phyloP scores from a whole-genome alignment of 2,329 filamentous ascomycete species.

The Fusarium sp. region DNA sequence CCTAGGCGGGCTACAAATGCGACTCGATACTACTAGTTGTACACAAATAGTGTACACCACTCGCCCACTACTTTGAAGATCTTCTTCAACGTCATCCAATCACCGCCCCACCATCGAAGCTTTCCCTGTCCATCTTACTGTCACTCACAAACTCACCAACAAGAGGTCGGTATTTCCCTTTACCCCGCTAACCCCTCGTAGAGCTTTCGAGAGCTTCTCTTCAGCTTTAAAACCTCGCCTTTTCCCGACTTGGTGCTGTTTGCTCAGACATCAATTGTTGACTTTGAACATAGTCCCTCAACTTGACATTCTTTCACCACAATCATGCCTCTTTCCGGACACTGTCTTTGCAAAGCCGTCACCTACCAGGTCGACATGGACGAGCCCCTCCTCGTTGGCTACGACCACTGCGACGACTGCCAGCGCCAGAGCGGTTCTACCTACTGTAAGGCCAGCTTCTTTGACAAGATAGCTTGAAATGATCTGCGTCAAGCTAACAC shows the following conservation, averaged over 20 bases:
- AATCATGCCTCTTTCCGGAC: conserved; percentile 72
- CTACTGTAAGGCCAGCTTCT: conserved; percentile 62
- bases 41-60: neutral
- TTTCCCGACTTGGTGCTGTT: neutral
- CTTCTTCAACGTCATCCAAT: conserved; percentile 45
- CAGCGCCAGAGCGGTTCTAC: conserved; percentile 75
- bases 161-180: conserved; percentile 33
- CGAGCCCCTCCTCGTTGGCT: conserved; percentile 64
- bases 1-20: too few relatives aligned
- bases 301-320: neutral
- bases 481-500: conserved; percentile 9
- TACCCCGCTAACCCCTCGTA: conserved; percentile 44
- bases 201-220: conserved; percentile 37
- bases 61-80: conserved; percentile 13
- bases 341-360: conserved; percentile 76
- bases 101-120: conserved; percentile 41
- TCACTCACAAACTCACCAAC: conserved; percentile 29
- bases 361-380: conserved; percentile 70
- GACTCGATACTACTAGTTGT: neutral
- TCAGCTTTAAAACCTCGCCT: conserved; percentile 18
- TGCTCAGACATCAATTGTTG: conserved; percentile 6
- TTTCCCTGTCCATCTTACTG: conserved; percentile 23
- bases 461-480: neutral
- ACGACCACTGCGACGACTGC: conserved; percentile 79
- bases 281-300: conserved; percentile 16